Evolutionary conservation across 2,329 filamentous ascomycete genomes (phyloP).

Genomic region (Clonostachys chloroleuca): DNA sequence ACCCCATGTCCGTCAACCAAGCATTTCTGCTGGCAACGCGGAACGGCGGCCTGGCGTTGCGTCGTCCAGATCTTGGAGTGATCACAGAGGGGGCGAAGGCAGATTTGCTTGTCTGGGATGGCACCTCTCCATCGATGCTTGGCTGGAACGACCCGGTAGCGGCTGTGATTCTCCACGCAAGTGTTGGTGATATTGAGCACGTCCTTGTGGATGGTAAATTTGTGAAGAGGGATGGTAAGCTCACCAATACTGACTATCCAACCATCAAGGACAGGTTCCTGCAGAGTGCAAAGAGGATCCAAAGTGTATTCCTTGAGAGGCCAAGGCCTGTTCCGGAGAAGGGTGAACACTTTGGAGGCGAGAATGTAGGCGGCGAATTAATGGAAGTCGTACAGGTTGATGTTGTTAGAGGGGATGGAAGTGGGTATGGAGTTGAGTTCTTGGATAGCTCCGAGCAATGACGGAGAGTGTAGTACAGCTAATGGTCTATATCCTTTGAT

Average conservation of each 20-base stretch:
- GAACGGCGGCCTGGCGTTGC: slow-evolving; percentile 44
- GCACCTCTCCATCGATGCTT: slow-evolving; percentile 39
- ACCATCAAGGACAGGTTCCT: slow-evolving; percentile 1
- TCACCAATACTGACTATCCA: slow-evolving; percentile 15
- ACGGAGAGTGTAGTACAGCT: too few relatives aligned
- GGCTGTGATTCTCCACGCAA: slow-evolving; percentile 50
- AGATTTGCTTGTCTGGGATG: slow-evolving; percentile 49
- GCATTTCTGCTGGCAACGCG: slow-evolving; percentile 52
- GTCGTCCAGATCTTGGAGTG: slow-evolving; percentile 44
- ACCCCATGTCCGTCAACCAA: slow-evolving; percentile 47
- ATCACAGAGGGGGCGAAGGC: slow-evolving; percentile 45
- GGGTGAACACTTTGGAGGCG: background rate
- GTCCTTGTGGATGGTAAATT: slow-evolving; percentile 46
- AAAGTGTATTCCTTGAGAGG: slow-evolving; percentile 1
- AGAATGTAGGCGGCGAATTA: background rate
- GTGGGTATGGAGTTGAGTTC: slow-evolving; percentile 1
- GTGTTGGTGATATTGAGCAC: slow-evolving; percentile 43
- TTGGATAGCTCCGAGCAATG: too few relatives aligned
- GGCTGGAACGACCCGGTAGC: slow-evolving; percentile 53
- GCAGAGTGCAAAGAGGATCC: slow-evolving; percentile 4
- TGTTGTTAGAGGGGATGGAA: background rate
- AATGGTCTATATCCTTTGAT: too few relatives aligned
- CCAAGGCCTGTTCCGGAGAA: background rate
- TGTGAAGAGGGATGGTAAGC: slow-evolving; percentile 35
- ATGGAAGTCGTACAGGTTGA: slow-evolving; percentile 1